Conservation (phyloP, 2,329 filamentous ascomycete genomes). For the Metarhizium guizhouense region DNA sequence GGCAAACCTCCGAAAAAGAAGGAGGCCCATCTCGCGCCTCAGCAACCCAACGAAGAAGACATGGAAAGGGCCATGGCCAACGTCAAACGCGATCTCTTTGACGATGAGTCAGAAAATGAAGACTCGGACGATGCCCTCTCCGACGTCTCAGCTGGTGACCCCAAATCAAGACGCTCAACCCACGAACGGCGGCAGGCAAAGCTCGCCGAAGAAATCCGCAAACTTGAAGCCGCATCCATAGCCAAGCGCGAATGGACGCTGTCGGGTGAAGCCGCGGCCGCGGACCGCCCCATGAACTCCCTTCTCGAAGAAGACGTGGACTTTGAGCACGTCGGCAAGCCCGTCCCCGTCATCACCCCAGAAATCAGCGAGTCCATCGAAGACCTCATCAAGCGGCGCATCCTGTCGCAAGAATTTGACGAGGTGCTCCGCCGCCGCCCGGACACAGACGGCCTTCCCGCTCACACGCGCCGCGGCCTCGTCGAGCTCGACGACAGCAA, state of each 20-base stretch:
- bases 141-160: slow-evolving; percentile 59
- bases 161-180: slow-evolving; percentile 66
- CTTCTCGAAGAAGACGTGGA: slow-evolving; percentile 91
- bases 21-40: slow-evolving; percentile 29
- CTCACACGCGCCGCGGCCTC: slow-evolving; percentile 57
- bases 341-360: slow-evolving; percentile 85
- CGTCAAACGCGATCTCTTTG: slow-evolving; percentile 84
- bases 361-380: slow-evolving; percentile 89
- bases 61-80: slow-evolving; percentile 77
- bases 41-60: slow-evolving; percentile 50
- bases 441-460: slow-evolving; percentile 56
- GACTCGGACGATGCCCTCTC: slow-evolving; percentile 58
- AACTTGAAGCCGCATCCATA: slow-evolving; percentile 80
- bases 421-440: slow-evolving; percentile 78
- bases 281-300: slow-evolving; percentile 80
- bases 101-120: slow-evolving; percentile 59
- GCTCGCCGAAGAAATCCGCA: slow-evolving; percentile 81
- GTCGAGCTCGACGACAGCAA: slow-evolving; percentile 82
- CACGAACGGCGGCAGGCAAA: slow-evolving; percentile 84
- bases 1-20: slow-evolving; percentile 31
- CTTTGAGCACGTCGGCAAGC: slow-evolving; percentile 91
- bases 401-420: slow-evolving; percentile 84
- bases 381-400: slow-evolving; percentile 86
- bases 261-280: slow-evolving; percentile 75
- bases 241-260: slow-evolving; percentile 88